Evolutionary conservation across 345 rosid genomes (phyloP), one percentile per base, ranked within the genome.

Genomic region (Rubroshorea leprosula): DNA sequence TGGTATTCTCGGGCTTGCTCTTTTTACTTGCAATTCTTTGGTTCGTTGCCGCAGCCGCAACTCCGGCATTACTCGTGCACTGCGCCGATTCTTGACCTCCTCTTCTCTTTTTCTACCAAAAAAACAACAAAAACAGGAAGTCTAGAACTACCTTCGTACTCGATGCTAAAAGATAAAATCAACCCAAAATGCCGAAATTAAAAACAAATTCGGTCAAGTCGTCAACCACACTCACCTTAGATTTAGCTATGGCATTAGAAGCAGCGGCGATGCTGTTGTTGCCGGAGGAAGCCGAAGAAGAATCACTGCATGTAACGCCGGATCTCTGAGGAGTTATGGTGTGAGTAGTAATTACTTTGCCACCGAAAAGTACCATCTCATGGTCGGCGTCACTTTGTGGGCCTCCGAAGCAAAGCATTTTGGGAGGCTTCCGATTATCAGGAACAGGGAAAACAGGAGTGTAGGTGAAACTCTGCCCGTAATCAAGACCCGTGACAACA

Each of bases 371-470:
- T n/a, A 31, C 38, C 13, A 35, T 38, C 12, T 50, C 38, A 23
- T 15, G 16, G 27, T 22, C 54, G 60, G 50, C 68, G 53, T 64
- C 81, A 31, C 50, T 68, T 49, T 67, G 68, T 38, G 53, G 48
- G 20, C 77, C 78, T 9, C 87, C 90, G 52, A 90, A 90, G 63
- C 87, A 85, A 22, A 90, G 90, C 96, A 90, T 90, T 77, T 57
- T 76, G 31, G 93, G 78, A 22, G 74, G 64, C 51, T 67, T 82
- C 46, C 25, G 58, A 51, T 50, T 23, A 41, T 49, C 24, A 55
- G 61, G 19, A 57, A 68, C 35, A 52, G 72, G 68, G 14, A 67
- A 65, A 57, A 57, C 50, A 25, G 19, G 38, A 39, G 24, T 39
- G 49, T 53, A 48, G 55, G 17, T 44, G 18, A 62, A 72, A 20